Percentiles rank a stretch among this genome's conserved stretches.
Evolutionary conservation across 2,329 filamentous ascomycete species (phyloP).

Genomic region (Xylariales sp.): DNA sequence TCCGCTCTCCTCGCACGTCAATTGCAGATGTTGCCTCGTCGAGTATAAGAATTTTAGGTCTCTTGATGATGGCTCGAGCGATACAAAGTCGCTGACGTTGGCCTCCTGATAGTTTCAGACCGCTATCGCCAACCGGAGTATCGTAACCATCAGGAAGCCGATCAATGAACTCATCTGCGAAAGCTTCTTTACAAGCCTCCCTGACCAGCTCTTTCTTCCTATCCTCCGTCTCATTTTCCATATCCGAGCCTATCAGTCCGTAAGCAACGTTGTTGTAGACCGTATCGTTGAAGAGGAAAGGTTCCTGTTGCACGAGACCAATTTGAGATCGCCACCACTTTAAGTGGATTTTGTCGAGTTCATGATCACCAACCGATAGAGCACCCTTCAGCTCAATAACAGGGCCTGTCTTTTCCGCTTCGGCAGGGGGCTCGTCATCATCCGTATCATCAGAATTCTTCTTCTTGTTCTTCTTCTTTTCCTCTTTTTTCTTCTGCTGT

Average conservation of each 20-base stretch:
- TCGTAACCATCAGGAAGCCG: slow-evolving; percentile 74
- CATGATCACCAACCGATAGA: slow-evolving; percentile 64
- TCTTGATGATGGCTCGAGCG: slow-evolving; percentile 77
- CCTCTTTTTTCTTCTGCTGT: slow-evolving; percentile 57
- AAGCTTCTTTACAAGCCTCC: slow-evolving; percentile 74
- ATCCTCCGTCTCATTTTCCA: slow-evolving; percentile 64
- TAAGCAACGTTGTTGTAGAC: slow-evolving; percentile 72
- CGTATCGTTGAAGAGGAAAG: slow-evolving; percentile 74
- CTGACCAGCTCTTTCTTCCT: slow-evolving; percentile 69
- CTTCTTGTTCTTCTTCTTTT: slow-evolving; percentile 52
- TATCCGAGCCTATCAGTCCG: slow-evolving; percentile 65
- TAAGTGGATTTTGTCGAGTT: slow-evolving; percentile 68
- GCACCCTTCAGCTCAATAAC: slow-evolving; percentile 62
- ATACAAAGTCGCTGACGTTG: slow-evolving; percentile 87
- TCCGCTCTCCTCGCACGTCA: slow-evolving; percentile 64
- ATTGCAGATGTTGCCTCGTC: slow-evolving; percentile 81
- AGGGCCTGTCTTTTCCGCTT: slow-evolving; percentile 54
- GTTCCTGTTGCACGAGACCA: slow-evolving; percentile 75
- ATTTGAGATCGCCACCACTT: slow-evolving; percentile 73
- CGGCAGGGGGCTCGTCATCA: slow-evolving; percentile 41
- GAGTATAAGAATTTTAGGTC: slow-evolving; percentile 77
- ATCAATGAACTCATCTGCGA: slow-evolving; percentile 76
- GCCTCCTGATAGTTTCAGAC: slow-evolving; percentile 83
- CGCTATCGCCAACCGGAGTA: slow-evolving; percentile 80
- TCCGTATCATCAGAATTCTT: slow-evolving; percentile 49